A percentile compares a stretch with the other conserved stretches of the same genome.
Conservation (phyloP, 768 basidiomycete genomes). For the Tricholoma furcatifolium region DNA sequence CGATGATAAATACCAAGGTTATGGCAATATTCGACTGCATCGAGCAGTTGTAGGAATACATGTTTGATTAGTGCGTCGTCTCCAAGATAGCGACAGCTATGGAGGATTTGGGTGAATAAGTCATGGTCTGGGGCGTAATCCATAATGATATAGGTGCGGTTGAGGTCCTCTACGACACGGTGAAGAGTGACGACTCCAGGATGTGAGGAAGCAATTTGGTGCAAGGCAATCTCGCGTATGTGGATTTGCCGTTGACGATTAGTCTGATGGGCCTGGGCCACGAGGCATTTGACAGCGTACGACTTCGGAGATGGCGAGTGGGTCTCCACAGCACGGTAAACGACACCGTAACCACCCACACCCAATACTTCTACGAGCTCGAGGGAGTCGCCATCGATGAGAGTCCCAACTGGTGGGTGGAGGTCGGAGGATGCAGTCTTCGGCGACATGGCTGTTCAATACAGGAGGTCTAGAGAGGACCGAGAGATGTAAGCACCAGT, state of each 20-base stretch:
- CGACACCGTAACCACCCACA: slow-evolving; percentile 93
- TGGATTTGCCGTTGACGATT: slow-evolving; percentile 75
- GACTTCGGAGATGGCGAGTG: slow-evolving; percentile 51
- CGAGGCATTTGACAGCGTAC: slow-evolving; percentile 92
- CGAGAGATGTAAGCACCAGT: slow-evolving; percentile 41
- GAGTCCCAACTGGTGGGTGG: slow-evolving; percentile 67
- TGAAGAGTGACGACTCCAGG: slow-evolving; percentile 87
- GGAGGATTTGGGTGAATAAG: slow-evolving; percentile 88
- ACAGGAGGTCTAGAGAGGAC: slow-evolving; percentile 21
- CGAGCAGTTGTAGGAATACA: slow-evolving; percentile 92
- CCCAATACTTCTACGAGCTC: slow-evolving; percentile 88
- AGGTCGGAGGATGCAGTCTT: slow-evolving; percentile 67
- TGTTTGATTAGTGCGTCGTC: slow-evolving; percentile 82
- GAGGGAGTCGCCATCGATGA: slow-evolving; percentile 81
- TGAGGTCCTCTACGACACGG: slow-evolving; percentile 81
- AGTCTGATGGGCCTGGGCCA: slow-evolving; percentile 46
- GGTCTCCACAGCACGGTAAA: slow-evolving; percentile 83
- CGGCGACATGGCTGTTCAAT: slow-evolving; percentile 46
- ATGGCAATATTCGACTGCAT: slow-evolving; percentile 93
- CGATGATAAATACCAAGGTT: slow-evolving; percentile 91
- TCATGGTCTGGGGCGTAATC: slow-evolving; percentile 92
- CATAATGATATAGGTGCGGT: slow-evolving; percentile 88
- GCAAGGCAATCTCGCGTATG: slow-evolving; percentile 84
- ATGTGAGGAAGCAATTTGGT: slow-evolving; percentile 72
- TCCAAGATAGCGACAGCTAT: slow-evolving; percentile 77